Evolutionary conservation across 2,329 filamentous ascomycete genomes (phyloP).

Genomic region (Ophiostoma australiae): DNA sequence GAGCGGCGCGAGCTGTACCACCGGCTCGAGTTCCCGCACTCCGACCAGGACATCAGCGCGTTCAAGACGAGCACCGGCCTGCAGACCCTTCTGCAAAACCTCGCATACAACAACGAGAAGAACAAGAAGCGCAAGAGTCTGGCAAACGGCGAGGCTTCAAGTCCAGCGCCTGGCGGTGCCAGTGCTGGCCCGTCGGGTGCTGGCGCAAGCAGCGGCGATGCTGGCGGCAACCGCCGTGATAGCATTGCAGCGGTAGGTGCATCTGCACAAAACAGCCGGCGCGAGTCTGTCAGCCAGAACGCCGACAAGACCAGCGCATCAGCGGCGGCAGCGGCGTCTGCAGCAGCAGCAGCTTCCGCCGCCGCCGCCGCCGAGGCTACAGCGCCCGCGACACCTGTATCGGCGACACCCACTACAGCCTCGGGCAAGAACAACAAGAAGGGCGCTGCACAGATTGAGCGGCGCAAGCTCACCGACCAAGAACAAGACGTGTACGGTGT

Average conservation of each 20-base stretch:
- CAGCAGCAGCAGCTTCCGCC: slow-evolving; percentile 40
- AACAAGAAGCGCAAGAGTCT: slow-evolving; percentile 79
- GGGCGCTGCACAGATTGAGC: slow-evolving; percentile 46
- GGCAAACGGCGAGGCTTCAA: slow-evolving; percentile 54
- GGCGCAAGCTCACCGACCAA: slow-evolving; percentile 66
- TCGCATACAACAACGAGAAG: slow-evolving; percentile 72
- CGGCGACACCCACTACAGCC: neutral
- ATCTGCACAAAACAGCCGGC: slow-evolving; percentile 23
- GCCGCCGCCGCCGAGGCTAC: slow-evolving; percentile 28
- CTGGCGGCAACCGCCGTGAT: slow-evolving; percentile 44
- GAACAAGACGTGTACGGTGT: slow-evolving; percentile 81
- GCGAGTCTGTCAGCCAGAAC: slow-evolving; percentile 20
- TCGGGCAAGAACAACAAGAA: slow-evolving; percentile 45
- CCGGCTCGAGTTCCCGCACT: slow-evolving; percentile 73
- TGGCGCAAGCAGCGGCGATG: slow-evolving; percentile 33
- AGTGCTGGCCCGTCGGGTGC: neutral
- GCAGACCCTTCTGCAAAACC: slow-evolving; percentile 71
- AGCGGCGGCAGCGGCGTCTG: slow-evolving; percentile 37
- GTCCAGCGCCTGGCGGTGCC: slow-evolving; percentile 30
- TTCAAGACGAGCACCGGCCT: slow-evolving; percentile 81
- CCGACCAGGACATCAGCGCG: slow-evolving; percentile 63
- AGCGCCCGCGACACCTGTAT: slow-evolving; percentile 20
- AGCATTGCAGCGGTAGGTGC: slow-evolving; percentile 46
- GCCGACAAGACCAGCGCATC: slow-evolving; percentile 28
- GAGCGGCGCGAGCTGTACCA: slow-evolving; percentile 83